A percentile compares a stretch with the other conserved stretches of the same genome.
Conservation (phyloP, 2,329 filamentous ascomycete genomes). For the Parastagonospora nodorum region DNA sequence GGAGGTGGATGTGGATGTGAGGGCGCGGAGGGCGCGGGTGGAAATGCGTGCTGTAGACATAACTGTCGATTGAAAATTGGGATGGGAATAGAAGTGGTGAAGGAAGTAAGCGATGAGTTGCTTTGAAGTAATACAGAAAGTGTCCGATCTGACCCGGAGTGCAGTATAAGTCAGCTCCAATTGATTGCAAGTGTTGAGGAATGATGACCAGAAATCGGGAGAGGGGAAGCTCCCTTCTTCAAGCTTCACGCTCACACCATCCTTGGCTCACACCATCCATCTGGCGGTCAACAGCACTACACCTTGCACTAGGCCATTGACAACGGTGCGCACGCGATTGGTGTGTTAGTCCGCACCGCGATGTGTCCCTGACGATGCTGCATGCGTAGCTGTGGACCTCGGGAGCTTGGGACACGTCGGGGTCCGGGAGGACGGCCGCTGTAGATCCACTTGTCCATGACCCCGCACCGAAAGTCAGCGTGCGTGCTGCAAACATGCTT, state of each 20-base stretch:
- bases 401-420: conserved; percentile 12
- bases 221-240: too few species aligned
- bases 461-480: too few species aligned
- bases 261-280: conserved; percentile 1
- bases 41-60: conserved; percentile 47
- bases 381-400: conserved; percentile 6
- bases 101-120: background rate
- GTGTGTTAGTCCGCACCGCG: conserved; percentile 6
- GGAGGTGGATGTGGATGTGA: too few species aligned
- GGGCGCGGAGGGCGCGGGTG: conserved; percentile 50
- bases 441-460: too few species aligned
- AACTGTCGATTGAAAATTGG: background rate
- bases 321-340: conserved; percentile 14
- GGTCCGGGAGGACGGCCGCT: too few species aligned
- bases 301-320: conserved; percentile 11
- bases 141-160: too few species aligned
- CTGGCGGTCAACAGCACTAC: conserved; percentile 12
- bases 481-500: too few species aligned
- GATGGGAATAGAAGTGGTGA: background rate
- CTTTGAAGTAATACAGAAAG: too few species aligned
- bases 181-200: background rate
- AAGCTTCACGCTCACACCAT: background rate
- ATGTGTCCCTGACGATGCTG: background rate
- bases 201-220: background rate
- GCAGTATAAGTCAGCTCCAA: too few species aligned